Evolutionary conservation across 2,329 filamentous ascomycete genomes (phyloP).

Genomic region (Alternaria sp.): DNA sequence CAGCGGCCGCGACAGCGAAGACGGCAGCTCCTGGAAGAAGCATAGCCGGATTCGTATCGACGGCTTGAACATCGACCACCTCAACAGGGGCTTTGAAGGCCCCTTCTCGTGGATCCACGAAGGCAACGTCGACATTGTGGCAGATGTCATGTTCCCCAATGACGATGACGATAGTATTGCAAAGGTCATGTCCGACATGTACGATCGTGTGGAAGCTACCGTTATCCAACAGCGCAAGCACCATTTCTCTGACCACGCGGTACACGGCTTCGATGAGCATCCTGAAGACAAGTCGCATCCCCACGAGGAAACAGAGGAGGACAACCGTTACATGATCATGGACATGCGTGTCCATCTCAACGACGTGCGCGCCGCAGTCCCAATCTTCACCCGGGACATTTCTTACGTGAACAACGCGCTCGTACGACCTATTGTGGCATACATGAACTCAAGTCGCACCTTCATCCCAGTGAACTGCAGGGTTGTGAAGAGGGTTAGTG

Average conservation of each 20-base stretch:
- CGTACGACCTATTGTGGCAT: slow-evolving; percentile 93
- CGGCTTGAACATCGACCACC: slow-evolving; percentile 90
- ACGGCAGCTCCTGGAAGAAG: slow-evolving; percentile 86
- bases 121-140: slow-evolving; percentile 94
- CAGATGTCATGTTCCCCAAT: slow-evolving; percentile 91
- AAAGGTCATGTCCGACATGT: slow-evolving; percentile 96
- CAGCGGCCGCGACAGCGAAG: slow-evolving; percentile 64
- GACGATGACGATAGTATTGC: slow-evolving; percentile 87
- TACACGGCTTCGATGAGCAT: slow-evolving; percentile 36
- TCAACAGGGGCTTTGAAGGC: slow-evolving; percentile 90
- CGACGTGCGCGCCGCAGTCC: slow-evolving; percentile 90
- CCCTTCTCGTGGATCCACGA: slow-evolving; percentile 98
- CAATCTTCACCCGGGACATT: slow-evolving; percentile 87
- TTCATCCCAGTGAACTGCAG: slow-evolving; percentile 96
- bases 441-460: slow-evolving; percentile 93
- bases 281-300: slow-evolving; percentile 22
- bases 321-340: slow-evolving; percentile 85
- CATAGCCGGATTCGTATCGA: slow-evolving; percentile 92
- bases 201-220: slow-evolving; percentile 92
- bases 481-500: slow-evolving; percentile 84
- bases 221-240: slow-evolving; percentile 76
- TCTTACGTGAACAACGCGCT: slow-evolving; percentile 97
- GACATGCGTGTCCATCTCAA: slow-evolving; percentile 95
- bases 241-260: slow-evolving; percentile 45
- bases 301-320: slow-evolving; percentile 51